Base-by-base conservation (phyloP, 176 grass and related monocot species). In the Triticum aestivum region DNA sequence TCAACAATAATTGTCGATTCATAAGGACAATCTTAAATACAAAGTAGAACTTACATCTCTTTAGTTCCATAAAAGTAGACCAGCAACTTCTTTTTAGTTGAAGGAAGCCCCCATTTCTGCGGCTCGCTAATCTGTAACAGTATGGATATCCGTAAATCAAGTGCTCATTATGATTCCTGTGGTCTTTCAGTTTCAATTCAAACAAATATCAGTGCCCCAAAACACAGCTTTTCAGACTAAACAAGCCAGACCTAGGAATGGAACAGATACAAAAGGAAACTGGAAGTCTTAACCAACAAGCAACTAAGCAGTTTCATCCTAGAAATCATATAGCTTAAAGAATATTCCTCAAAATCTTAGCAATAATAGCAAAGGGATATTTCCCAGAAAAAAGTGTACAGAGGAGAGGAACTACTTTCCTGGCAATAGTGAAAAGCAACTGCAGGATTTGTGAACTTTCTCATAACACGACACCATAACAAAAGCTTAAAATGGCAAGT, bases 31-130 rank as follows among this genome's bases (percentile, higher is more conserved):
- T 88, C 20, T 78, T 59, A 67, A 15, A 68, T 81, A 75, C 20
- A 82, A 82, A 84, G 73, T 65, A 89, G 78, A 86, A 90, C 97
- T 98, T 82, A 98, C 97, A 98, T 92, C 61, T 98, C 82, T 90
- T 98, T 92, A 81, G 97, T 98, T 90, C 97, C 97, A 87, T 98
- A 98, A 75, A 98, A 98, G 87, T 92, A 96, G 77, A 98, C 97
- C 67, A 98, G 85, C 65, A 96, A 71, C 85, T 98, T 98, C 77
- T 98, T 98, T 61, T 88, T 89, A 61, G 77, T 79, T 64, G 95
- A 62, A 75, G 84, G 12, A 69, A 87, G 66, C 65, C 91, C 90
- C 97, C 97, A 98, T 78, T 92, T 78, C 79, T 92, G 79, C 68
- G 97, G 97, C 86, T 98, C 94, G 42, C 88, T 98, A 59, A 98